phyloP scores from a whole-genome alignment of 2,329 filamentous ascomycete species.

The Colletotrichum caudatum region DNA sequence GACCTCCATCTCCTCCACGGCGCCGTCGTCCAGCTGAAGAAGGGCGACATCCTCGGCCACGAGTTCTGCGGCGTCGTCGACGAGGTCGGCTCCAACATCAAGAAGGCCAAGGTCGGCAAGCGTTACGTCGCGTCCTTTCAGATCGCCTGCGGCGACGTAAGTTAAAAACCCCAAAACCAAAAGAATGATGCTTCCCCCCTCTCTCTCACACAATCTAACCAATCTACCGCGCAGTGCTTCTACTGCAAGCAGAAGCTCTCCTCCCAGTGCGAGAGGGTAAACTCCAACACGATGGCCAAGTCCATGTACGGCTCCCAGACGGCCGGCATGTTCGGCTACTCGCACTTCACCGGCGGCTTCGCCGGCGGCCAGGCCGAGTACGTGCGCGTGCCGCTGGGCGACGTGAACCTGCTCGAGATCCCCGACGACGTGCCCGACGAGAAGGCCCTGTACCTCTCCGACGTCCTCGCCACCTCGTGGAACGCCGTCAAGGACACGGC shows the following conservation, averaged over 20 bases:
- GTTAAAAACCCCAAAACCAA: too few species aligned
- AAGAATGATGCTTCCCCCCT: too few species aligned
- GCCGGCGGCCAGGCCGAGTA: constrained; percentile 91
- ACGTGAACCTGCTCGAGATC: constrained; percentile 84
- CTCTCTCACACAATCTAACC: too few species aligned
- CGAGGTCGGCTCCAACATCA: constrained; percentile 66
- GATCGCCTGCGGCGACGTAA: constrained; percentile 73
- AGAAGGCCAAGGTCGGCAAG: constrained; percentile 67
- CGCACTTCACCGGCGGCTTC: constrained; percentile 86
- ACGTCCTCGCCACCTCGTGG: constrained; percentile 84
- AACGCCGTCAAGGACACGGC: constrained; percentile 86
- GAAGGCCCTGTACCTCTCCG: constrained; percentile 82
- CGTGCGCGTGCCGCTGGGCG: constrained; percentile 82
- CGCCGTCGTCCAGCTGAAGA: constrained; percentile 67
- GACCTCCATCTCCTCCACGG: constrained; percentile 70
- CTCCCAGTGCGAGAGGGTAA: constrained; percentile 84
- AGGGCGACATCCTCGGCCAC: constrained; percentile 76
- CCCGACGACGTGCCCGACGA: constrained; percentile 86
- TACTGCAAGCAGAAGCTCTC: constrained; percentile 84
- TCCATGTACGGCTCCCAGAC: constrained; percentile 85
- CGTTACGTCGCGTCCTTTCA: constrained; percentile 89
- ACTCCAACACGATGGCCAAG: constrained; percentile 76
- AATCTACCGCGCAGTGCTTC: constrained; percentile 64
- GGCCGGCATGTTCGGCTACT: constrained; percentile 79
- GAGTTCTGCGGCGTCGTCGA: constrained; percentile 70